Conservation (phyloP, 768 basidiomycete genomes). For the Peribolospora kevripleyi region DNA sequence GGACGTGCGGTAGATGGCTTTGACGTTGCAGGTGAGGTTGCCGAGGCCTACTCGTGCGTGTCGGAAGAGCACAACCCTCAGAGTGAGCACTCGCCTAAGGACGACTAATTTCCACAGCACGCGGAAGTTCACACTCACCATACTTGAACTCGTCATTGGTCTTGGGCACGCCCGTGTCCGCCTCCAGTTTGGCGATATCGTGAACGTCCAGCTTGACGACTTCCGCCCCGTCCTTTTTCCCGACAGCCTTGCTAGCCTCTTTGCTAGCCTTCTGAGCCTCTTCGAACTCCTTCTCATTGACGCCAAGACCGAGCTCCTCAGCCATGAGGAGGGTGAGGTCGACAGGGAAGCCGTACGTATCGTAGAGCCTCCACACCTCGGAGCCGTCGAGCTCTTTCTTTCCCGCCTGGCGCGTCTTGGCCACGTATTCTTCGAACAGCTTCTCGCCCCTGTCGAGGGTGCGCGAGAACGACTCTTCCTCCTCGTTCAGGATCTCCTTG, state of each 20-base stretch:
- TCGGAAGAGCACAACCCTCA: neutral
- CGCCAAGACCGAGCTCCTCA: slow-evolving; percentile 56
- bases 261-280: slow-evolving; percentile 66
- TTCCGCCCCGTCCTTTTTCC: slow-evolving; percentile 37
- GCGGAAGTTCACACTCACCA: slow-evolving; percentile 28
- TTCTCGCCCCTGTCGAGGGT: slow-evolving; percentile 92
- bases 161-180: slow-evolving; percentile 50
- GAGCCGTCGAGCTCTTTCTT: slow-evolving; percentile 50
- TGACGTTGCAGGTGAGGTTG: slow-evolving; percentile 47
- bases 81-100: neutral
- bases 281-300: slow-evolving; percentile 76
- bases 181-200: slow-evolving; percentile 66
- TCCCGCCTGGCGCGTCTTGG: slow-evolving; percentile 37
- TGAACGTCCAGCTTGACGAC: slow-evolving; percentile 80
- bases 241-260: slow-evolving; percentile 66
- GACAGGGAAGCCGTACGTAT: slow-evolving; percentile 94
- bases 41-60: slow-evolving; percentile 33
- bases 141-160: slow-evolving; percentile 85
- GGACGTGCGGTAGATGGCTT: slow-evolving; percentile 63
- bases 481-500: slow-evolving; percentile 87
- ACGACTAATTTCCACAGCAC: neutral
- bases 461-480: slow-evolving; percentile 92
- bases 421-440: slow-evolving; percentile 70
- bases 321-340: slow-evolving; percentile 95
- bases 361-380: slow-evolving; percentile 92